Evolutionary conservation across 306 rosid genomes (phyloP).

Genomic region (Begonia fuchsioides): DNA sequence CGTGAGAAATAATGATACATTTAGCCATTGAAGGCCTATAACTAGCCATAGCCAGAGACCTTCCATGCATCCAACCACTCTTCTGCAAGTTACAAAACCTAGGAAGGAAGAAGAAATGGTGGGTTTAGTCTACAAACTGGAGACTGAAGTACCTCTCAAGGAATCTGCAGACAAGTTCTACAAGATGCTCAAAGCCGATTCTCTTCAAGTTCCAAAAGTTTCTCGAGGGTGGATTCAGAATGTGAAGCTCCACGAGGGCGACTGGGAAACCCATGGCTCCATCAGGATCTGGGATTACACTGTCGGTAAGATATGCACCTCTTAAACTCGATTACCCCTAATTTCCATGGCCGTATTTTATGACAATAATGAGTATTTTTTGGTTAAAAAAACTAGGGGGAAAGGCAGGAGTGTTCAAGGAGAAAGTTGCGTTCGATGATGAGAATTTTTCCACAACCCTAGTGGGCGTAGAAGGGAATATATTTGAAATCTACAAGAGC

Average conservation of each 20-base stretch:
- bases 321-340: not conserved
- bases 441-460: conserved; percentile 1
- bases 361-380: not conserved
- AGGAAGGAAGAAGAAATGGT: too few species aligned
- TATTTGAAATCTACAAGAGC: not conserved
- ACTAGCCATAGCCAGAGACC: too few species aligned
- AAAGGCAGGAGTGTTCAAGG: conserved; percentile 7
- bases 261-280: conserved; percentile 19
- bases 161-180: conserved; percentile 12
- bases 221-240: conserved; percentile 8
- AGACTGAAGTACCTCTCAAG: not conserved
- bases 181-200: conserved; percentile 4
- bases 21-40: too few species aligned
- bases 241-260: conserved; percentile 33
- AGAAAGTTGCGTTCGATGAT: conserved; percentile 14
- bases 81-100: too few species aligned
- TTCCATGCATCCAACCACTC: too few species aligned
- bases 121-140: too few species aligned
- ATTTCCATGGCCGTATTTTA: not conserved
- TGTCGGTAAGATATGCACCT: conserved; percentile 11
- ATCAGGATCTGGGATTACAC: conserved; percentile 23
- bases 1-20: too few species aligned
- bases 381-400: not conserved
- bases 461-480: conserved; percentile 2
- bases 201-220: not conserved